Evolutionary conservation across 148 eudicot species (phyloP).

Genomic region (Dianthus caryophyllus): DNA sequence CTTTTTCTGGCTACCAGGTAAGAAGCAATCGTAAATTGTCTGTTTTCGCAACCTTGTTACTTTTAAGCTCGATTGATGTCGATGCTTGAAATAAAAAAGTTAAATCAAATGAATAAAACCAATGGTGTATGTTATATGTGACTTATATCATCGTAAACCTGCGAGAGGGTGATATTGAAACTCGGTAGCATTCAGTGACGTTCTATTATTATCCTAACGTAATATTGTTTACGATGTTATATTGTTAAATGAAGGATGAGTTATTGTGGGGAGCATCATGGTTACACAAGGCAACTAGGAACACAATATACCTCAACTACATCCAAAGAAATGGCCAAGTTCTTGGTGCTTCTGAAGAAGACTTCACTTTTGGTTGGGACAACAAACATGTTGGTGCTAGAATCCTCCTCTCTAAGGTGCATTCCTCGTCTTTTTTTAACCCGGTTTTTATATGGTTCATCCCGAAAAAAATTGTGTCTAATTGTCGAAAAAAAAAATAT

Average conservation of each 20-base stretch:
- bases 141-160: too few species aligned
- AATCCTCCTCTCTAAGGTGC: slow-evolving; percentile 70
- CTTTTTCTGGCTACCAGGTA: slow-evolving; percentile 75
- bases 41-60: too few species aligned
- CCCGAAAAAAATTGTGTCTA: background rate
- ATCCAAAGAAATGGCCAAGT: slow-evolving; percentile 66
- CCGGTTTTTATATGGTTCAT: too few species aligned
- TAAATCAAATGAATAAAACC: too few species aligned
- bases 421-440: background rate
- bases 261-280: slow-evolving; percentile 85
- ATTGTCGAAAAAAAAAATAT: background rate
- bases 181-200: too few species aligned
- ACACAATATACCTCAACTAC: slow-evolving; percentile 55
- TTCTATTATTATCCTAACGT: too few species aligned
- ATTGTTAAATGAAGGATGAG: slow-evolving; percentile 46
- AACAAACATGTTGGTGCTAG: slow-evolving; percentile 85
- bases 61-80: too few species aligned
- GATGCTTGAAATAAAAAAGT: too few species aligned
- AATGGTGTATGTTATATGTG: too few species aligned
- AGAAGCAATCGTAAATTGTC: too few species aligned
- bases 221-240: too few species aligned
- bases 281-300: slow-evolving; percentile 71
- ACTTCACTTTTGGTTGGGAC: slow-evolving; percentile 81
- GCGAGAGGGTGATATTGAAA: too few species aligned
- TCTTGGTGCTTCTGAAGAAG: slow-evolving; percentile 66